Conservation (phyloP, 345 rosid species). For the Melastoma malabathricum region DNA sequence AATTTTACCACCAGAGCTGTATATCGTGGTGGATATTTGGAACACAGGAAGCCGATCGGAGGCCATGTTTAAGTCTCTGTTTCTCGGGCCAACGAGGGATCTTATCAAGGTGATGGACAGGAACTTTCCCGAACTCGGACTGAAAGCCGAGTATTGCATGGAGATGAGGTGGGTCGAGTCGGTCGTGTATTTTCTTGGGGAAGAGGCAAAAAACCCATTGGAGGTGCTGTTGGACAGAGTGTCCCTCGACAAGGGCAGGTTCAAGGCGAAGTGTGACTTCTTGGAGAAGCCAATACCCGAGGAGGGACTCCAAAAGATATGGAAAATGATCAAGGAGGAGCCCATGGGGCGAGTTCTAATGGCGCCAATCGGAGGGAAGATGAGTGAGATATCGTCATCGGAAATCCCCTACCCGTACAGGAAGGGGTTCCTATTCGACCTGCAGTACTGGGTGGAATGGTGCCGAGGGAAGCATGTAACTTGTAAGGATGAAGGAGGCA, state of each 20-base stretch:
- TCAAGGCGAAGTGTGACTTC: conserved; percentile 37
- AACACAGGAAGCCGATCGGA: conserved; percentile 16
- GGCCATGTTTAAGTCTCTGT: conserved; percentile 17
- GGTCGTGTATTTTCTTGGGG: conserved; percentile 17
- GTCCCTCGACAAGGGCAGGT: conserved; percentile 7
- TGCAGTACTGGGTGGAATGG: too few relatives aligned
- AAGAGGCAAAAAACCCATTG: conserved; percentile 4
- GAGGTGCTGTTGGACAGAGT: conserved; percentile 17
- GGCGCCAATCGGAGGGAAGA: conserved; percentile 46
- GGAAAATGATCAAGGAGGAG: conserved; percentile 10
- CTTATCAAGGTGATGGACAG: conserved; percentile 16
- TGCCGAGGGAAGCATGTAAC: too few relatives aligned
- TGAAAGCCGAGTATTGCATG: conserved; percentile 22
- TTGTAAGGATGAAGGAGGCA: too few relatives aligned
- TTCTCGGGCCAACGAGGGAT: conserved; percentile 18
- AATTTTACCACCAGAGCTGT: too few relatives aligned
- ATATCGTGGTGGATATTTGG: too few relatives aligned
- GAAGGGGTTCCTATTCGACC: too few relatives aligned
- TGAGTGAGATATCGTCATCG: conserved; percentile 23
- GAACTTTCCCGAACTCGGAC: conserved; percentile 34
- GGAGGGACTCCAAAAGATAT: conserved; percentile 14
- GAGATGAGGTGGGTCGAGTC: conserved; percentile 46
- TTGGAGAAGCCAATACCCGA: conserved; percentile 22
- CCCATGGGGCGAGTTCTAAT: conserved; percentile 14
- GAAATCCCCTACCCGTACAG: conserved; percentile 46